Conservation (phyloP, 805 yeast species). For the Myxozyma geophila region DNA sequence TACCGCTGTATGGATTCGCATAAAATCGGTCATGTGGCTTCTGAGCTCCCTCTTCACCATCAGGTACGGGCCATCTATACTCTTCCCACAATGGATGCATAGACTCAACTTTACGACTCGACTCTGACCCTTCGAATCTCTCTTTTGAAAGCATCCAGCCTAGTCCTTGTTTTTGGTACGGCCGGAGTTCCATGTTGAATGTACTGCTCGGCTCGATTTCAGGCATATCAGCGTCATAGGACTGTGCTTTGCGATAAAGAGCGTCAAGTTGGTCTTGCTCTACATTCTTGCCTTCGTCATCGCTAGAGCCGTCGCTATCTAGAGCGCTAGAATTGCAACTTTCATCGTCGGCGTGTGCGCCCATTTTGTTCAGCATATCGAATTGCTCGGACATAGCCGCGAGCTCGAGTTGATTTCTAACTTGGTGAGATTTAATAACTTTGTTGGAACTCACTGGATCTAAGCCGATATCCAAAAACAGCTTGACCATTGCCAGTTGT, state of each 20-base stretch:
- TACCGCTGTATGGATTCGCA: conserved; percentile 38
- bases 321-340: conserved; percentile 5
- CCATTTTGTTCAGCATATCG: conserved; percentile 9
- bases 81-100: conserved; percentile 88
- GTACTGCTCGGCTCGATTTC: conserved; percentile 65
- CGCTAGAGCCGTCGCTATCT: conserved; percentile 37
- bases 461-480: conserved; percentile 57
- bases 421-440: conserved; percentile 12
- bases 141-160: conserved; percentile 45
- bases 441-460: conserved; percentile 29
- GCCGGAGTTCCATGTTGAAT: conserved; percentile 64
- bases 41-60: conserved; percentile 39
- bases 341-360: conserved; percentile 16
- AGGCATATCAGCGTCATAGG: conserved; percentile 58
- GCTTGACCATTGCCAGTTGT: conserved; percentile 58
- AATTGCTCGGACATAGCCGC: conserved; percentile 36
- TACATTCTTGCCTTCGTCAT: conserved; percentile 49
- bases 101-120: conserved; percentile 52
- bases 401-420: conserved; percentile 23
- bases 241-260: conserved; percentile 74
- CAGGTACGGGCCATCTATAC: conserved; percentile 68
- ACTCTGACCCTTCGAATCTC: conserved; percentile 40
- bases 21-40: conserved; percentile 35
- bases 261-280: conserved; percentile 74
- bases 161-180: conserved; percentile 75